These are phyloP conservation scores for Blastocystis sp. DNA, from an alignment of 352 stramenopile species.

Conservation along the genomic window DNA sequence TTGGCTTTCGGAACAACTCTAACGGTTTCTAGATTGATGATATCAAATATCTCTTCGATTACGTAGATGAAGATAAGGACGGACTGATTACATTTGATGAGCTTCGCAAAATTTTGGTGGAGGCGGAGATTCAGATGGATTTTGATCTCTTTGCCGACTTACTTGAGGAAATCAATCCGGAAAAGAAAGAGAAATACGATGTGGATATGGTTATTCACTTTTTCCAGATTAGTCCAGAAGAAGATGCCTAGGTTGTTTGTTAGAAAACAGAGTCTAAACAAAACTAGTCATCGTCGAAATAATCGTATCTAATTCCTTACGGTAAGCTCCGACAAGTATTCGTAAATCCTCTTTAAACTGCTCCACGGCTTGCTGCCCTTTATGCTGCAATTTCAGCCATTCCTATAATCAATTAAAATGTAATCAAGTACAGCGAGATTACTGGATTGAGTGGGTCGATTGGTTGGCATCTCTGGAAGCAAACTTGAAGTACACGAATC, in stretches of 20 bases:
- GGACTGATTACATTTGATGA: slow-evolving; percentile 43
- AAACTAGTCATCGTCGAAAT: not conserved
- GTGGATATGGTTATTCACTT: slow-evolving; percentile 31
- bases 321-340: not conserved
- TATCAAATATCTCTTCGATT: slow-evolving; percentile 39
- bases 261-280: not conserved
- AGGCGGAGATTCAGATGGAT: slow-evolving; percentile 35
- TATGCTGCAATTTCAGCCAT: not conserved
- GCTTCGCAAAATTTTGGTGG: slow-evolving; percentile 24
- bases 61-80: slow-evolving; percentile 47
- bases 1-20: not conserved
- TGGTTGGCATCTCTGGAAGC: not conserved
- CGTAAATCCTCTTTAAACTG: slow-evolving; percentile 31
- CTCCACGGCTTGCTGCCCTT: not conserved
- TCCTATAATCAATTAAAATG: not conserved
- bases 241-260: slow-evolving; percentile 1
- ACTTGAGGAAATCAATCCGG: not conserved
- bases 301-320: not conserved
- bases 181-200: slow-evolving; percentile 14
- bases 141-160: slow-evolving; percentile 10
- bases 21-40: slow-evolving; percentile 8
- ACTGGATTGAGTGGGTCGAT: not conserved
- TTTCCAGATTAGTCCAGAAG: slow-evolving; percentile 18
- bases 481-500: not conserved
- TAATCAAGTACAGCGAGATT: not conserved